phyloP scores from a whole-genome alignment of 805 yeast species.

The Candida methanosorbosa region DNA sequence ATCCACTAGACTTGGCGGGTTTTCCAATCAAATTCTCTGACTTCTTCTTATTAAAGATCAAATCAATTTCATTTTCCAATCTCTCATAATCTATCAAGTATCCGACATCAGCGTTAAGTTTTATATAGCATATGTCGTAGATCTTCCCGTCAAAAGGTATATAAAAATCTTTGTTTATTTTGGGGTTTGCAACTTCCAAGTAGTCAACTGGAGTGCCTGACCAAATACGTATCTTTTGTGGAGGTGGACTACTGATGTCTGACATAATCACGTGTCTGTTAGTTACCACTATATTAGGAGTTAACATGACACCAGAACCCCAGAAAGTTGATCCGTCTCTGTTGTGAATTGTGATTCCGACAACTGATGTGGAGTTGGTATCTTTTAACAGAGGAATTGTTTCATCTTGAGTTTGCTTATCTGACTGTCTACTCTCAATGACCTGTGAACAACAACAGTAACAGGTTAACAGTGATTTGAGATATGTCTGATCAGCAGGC shows the following conservation, averaged over 20 bases:
- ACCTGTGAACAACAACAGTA: neutral
- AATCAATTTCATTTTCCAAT: too few species aligned
- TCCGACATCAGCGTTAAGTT: neutral
- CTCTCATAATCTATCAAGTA: too few species aligned
- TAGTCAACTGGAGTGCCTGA: neutral
- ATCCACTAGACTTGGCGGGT: conserved; percentile 26
- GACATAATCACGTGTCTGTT: conserved; percentile 34
- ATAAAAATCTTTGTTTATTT: neutral
- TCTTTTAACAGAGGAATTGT: too few species aligned
- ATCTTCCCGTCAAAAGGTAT: neutral
- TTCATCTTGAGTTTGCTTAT: neutral
- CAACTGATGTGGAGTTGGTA: conserved; percentile 3
- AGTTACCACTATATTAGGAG: conserved; percentile 25
- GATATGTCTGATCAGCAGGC: neutral
- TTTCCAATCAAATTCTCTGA: too few species aligned
- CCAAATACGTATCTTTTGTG: neutral
- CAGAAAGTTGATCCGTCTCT: conserved; percentile 17
- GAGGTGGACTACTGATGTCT: neutral
- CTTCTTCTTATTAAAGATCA: too few species aligned
- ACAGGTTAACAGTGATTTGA: neutral
- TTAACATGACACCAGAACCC: conserved; percentile 35
- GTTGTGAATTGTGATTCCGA: conserved; percentile 9
- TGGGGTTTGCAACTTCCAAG: neutral
- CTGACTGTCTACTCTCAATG: neutral
- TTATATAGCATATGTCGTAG: neutral